Conservation (phyloP, 495 filamentous ascomycete species). For the Neurospora discreta region DNA sequence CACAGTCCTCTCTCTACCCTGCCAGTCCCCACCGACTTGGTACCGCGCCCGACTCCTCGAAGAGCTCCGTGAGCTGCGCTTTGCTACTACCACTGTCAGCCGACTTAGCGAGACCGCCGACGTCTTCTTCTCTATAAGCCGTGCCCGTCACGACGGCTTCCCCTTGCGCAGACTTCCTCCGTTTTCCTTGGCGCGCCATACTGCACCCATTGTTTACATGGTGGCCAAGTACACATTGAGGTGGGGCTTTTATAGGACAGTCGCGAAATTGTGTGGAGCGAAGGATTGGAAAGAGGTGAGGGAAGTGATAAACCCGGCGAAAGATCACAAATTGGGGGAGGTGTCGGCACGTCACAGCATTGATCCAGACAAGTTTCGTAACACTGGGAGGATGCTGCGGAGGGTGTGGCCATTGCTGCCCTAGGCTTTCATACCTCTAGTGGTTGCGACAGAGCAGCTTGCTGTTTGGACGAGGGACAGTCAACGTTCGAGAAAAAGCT, state of each 20-base stretch:
- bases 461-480: neutral
- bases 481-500: neutral
- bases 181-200: constrained; percentile 17
- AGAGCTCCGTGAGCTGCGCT: constrained; percentile 31
- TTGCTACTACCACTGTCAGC: constrained; percentile 22
- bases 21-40: constrained; percentile 33
- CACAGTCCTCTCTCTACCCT: constrained; percentile 24
- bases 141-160: constrained; percentile 32
- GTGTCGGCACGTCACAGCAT: constrained; percentile 37
- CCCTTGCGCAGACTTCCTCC: constrained; percentile 22
- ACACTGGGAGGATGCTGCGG: neutral
- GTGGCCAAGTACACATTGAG: constrained; percentile 39
- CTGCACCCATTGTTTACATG: constrained; percentile 37
- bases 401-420: neutral
- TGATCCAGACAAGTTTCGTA: constrained; percentile 25
- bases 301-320: constrained; percentile 42
- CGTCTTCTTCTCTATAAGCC: constrained; percentile 39
- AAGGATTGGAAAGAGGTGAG: constrained; percentile 18
- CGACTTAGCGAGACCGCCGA: constrained; percentile 43
- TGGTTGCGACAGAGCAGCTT: neutral
- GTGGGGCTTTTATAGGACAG: constrained; percentile 36
- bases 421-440: neutral
- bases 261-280: constrained; percentile 29
- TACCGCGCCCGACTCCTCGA: constrained; percentile 35
- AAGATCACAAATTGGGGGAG: constrained; percentile 34